These are phyloP conservation scores for Alternaria brassicae DNA, from an alignment of 2,329 filamentous ascomycete species.

Conservation along the genomic window DNA sequence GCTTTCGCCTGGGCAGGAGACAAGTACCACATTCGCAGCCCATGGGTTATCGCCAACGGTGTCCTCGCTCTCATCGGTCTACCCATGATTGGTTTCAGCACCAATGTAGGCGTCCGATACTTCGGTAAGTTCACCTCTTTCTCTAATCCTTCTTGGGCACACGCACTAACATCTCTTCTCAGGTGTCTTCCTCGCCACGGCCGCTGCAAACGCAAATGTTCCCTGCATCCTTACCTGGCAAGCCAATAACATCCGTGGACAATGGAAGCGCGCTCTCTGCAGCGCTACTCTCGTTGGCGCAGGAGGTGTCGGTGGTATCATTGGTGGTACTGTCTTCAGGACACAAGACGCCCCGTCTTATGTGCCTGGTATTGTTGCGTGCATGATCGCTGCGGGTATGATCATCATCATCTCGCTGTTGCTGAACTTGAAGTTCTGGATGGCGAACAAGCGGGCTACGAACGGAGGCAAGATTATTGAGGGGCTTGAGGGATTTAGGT, in stretches of 20 bases:
- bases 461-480: slow-evolving; percentile 52
- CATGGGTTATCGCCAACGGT: slow-evolving; percentile 71
- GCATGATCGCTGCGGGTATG: slow-evolving; percentile 46
- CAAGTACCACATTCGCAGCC: slow-evolving; percentile 68
- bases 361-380: slow-evolving; percentile 47
- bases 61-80: slow-evolving; percentile 71
- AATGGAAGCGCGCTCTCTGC: slow-evolving; percentile 85
- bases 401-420: slow-evolving; percentile 45
- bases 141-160: neutral
- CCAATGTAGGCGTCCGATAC: slow-evolving; percentile 66
- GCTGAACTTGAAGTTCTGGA: slow-evolving; percentile 43
- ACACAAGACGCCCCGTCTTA: slow-evolving; percentile 50
- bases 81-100: slow-evolving; percentile 73
- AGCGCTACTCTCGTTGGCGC: slow-evolving; percentile 77
- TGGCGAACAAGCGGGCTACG: slow-evolving; percentile 49
- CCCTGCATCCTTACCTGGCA: slow-evolving; percentile 79
- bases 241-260: slow-evolving; percentile 85
- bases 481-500: slow-evolving; percentile 41
- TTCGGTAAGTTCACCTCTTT: slow-evolving; percentile 48
- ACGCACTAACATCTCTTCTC: neutral
- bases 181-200: slow-evolving; percentile 73
- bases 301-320: slow-evolving; percentile 81
- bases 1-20: slow-evolving; percentile 69
- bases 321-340: slow-evolving; percentile 74
- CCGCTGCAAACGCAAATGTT: slow-evolving; percentile 78